Evolutionary conservation across 768 basidiomycete genomes (phyloP).

Genomic region (Rhodotorula babjevae): DNA sequence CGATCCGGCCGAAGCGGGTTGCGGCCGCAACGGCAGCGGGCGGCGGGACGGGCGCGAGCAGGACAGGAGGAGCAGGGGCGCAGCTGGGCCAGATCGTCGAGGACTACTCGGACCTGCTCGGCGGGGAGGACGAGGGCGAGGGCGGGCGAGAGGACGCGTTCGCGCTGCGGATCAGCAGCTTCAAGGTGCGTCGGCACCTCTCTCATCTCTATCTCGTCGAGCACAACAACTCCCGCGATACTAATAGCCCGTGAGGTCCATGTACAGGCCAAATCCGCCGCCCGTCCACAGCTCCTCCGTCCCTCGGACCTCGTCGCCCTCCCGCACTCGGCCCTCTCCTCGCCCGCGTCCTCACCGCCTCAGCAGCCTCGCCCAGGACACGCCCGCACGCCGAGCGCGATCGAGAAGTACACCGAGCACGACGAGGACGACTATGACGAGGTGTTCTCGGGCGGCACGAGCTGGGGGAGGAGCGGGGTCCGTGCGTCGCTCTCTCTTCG

Average conservation of each 20-base stretch:
- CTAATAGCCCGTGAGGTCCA: too few species aligned
- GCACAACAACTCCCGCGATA: too few species aligned
- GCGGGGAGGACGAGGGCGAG: slow-evolving; percentile 69
- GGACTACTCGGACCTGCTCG: slow-evolving; percentile 82
- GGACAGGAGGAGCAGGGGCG: neutral
- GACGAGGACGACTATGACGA: slow-evolving; percentile 94
- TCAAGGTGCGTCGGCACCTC: slow-evolving; percentile 57
- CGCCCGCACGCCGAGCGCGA: slow-evolving; percentile 8
- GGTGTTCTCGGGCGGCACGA: slow-evolving; percentile 55
- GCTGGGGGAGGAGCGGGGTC: slow-evolving; percentile 42
- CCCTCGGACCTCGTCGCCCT: neutral
- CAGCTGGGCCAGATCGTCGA: slow-evolving; percentile 64
- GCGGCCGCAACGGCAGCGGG: neutral
- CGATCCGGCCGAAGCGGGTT: slow-evolving; percentile 21
- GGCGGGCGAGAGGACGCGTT: slow-evolving; percentile 59
- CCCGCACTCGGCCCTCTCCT: neutral
- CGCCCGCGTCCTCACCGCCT: neutral
- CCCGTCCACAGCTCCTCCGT: slow-evolving; percentile 17
- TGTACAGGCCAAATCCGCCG: slow-evolving; percentile 59
- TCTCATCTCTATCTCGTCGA: neutral
- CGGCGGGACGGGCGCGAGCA: slow-evolving; percentile 47
- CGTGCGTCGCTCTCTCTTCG: too few species aligned
- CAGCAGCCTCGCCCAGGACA: too few species aligned
- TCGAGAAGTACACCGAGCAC: slow-evolving; percentile 24
- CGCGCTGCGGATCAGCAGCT: slow-evolving; percentile 73